Conservation (phyloP, 139 green algal species). For the Zygnema circumcarinatum region DNA sequence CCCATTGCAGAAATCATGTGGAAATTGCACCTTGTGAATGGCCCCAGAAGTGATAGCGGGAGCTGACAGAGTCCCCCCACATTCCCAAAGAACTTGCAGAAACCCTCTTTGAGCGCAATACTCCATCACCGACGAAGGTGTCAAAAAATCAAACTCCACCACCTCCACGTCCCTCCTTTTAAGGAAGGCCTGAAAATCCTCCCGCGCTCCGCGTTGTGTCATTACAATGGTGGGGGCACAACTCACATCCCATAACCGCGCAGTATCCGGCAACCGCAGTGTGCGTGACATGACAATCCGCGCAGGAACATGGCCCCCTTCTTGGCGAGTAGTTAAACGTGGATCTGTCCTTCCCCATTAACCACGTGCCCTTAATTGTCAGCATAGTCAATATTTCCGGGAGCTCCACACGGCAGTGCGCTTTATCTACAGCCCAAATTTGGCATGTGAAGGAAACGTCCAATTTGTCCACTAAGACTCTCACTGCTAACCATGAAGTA, state of each 20-base stretch:
- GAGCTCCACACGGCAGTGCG: too few species aligned
- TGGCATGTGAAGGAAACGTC: neutral
- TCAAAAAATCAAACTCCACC: conserved; percentile 98
- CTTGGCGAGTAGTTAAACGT: conserved; percentile 87
- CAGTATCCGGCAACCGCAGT: conserved; percentile 88
- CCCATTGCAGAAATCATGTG: too few species aligned
- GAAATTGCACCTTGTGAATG: conserved; percentile 91
- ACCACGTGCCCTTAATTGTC: too few species aligned
- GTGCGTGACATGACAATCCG: conserved; percentile 92
- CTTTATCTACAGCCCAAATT: neutral
- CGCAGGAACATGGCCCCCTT: conserved; percentile 83
- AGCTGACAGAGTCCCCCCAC: conserved; percentile 91
- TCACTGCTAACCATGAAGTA: too few species aligned
- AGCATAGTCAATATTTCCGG: too few species aligned
- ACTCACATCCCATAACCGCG: conserved; percentile 87
- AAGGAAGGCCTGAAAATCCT: conserved; percentile 56
- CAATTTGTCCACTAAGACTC: neutral
- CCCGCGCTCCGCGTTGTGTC: conserved; percentile 84
- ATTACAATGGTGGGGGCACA: conserved; percentile 94
- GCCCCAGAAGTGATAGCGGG: conserved; percentile 83
- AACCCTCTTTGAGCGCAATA: conserved; percentile 93
- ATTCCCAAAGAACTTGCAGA: conserved; percentile 96
- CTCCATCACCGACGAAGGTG: conserved; percentile 63
- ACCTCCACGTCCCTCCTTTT: conserved; percentile 86
- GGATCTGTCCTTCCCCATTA: too few species aligned